A percentile compares a stretch with the other conserved stretches of the same genome.
Evolutionary conservation across 805 yeast genomes (phyloP).

Genomic region (Suhomyces sp.): DNA sequence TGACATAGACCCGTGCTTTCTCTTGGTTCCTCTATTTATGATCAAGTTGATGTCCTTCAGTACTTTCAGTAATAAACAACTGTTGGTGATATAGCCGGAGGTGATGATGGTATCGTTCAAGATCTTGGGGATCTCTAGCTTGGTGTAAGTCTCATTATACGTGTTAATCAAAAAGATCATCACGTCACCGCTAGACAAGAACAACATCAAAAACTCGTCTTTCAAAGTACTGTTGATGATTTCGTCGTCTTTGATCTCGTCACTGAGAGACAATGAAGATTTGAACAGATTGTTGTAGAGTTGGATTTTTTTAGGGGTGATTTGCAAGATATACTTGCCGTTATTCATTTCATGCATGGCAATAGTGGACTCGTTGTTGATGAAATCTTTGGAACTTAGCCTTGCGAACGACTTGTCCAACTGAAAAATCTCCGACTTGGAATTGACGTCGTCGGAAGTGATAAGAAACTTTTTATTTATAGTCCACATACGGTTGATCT

Average conservation of each 20-base stretch:
- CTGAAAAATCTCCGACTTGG: slow-evolving; percentile 66
- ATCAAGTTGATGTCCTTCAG: slow-evolving; percentile 27
- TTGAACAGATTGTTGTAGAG: slow-evolving; percentile 61
- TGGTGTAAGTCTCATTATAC: slow-evolving; percentile 31
- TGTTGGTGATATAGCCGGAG: slow-evolving; percentile 61
- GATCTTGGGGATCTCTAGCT: slow-evolving; percentile 39
- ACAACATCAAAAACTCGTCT: slow-evolving; percentile 62
- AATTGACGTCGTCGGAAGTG: slow-evolving; percentile 64
- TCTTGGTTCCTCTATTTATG: slow-evolving; percentile 29
- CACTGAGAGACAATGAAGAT: slow-evolving; percentile 46
- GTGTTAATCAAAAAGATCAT: slow-evolving; percentile 47
- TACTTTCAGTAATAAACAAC: slow-evolving; percentile 45
- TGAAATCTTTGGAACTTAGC: slow-evolving; percentile 59
- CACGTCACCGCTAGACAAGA: slow-evolving; percentile 69
- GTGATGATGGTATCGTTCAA: slow-evolving; percentile 55
- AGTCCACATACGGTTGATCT: slow-evolving; percentile 75
- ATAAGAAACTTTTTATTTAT: slow-evolving; percentile 59
- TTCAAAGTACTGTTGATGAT: slow-evolving; percentile 59
- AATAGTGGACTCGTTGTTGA: slow-evolving; percentile 60
- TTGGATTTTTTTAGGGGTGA: slow-evolving; percentile 62
- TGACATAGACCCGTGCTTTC: slow-evolving; percentile 19
- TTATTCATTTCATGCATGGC: slow-evolving; percentile 59
- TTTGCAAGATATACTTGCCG: slow-evolving; percentile 65
- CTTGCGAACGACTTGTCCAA: slow-evolving; percentile 61
- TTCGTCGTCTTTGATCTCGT: slow-evolving; percentile 47